Evolutionary conservation across 2,329 filamentous ascomycete genomes (phyloP).

Genomic region (Lachnellula arida): DNA sequence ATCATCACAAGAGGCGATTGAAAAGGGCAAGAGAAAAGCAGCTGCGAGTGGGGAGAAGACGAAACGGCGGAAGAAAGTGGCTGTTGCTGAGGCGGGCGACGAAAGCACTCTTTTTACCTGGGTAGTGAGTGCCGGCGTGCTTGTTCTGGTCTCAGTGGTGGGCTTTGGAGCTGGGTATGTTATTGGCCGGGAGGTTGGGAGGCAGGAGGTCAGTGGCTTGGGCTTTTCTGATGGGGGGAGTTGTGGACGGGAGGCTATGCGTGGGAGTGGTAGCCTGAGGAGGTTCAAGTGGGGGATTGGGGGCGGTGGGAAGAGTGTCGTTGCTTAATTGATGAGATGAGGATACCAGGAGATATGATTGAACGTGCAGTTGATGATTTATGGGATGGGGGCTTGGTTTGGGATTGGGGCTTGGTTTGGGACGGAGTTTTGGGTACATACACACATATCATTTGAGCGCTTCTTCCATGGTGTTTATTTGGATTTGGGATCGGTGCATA

Average conservation of each 20-base stretch:
- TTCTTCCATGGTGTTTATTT: background rate
- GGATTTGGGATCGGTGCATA: background rate
- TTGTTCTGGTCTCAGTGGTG: constrained; percentile 63
- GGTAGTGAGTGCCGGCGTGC: constrained; percentile 61
- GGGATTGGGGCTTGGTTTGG: background rate
- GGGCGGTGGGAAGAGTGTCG: constrained; percentile 22
- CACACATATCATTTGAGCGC: background rate
- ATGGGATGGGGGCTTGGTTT: background rate
- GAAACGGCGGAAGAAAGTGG: constrained; percentile 37
- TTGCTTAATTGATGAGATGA: constrained; percentile 16
- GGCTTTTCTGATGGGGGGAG: constrained; percentile 15
- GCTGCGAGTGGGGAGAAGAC: constrained; percentile 42
- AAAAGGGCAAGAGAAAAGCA: constrained; percentile 48
- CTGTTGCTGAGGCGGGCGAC: constrained; percentile 29
- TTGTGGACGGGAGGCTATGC: constrained; percentile 26
- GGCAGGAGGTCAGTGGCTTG: constrained; percentile 45
- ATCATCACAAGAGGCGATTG: constrained; percentile 28
- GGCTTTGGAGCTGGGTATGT: constrained; percentile 67
- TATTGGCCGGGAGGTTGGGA: constrained; percentile 61
- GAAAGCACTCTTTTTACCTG: constrained; percentile 57
- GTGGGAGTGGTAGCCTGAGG: constrained; percentile 23
- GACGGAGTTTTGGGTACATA: background rate
- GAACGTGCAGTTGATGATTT: background rate
- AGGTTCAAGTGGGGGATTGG: constrained; percentile 30
- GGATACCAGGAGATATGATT: background rate